These are phyloP conservation scores for Theileria sp. DNA, from an alignment of 169 alveolate genomes.

Conservation along the genomic window DNA sequence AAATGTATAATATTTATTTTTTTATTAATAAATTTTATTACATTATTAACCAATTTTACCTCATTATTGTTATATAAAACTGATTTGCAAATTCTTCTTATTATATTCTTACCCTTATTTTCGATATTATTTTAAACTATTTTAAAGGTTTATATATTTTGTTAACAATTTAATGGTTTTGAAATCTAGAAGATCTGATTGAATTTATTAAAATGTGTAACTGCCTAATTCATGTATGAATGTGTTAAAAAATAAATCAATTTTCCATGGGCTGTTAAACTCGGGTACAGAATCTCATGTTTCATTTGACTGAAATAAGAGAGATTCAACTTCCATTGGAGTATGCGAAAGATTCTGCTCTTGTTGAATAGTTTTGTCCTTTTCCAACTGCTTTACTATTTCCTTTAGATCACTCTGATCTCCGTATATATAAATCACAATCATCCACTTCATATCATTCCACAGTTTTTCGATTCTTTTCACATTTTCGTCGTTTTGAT, in stretches of 20 bases:
- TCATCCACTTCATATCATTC: constrained; percentile 61
- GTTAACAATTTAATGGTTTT: neutral
- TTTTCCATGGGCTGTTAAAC: neutral
- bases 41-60: neutral
- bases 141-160: neutral
- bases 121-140: neutral
- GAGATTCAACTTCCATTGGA: constrained; percentile 9
- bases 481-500: neutral
- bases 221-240: neutral
- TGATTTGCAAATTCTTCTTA: neutral
- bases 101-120: neutral
- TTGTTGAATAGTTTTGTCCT: neutral
- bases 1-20: no score
- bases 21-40: no score
- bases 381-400: constrained; percentile 40
- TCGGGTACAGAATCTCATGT: neutral
- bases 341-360: neutral
- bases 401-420: constrained; percentile 55
- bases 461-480: constrained; percentile 23
- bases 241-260: neutral
- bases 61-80: neutral
- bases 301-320: constrained; percentile 1
- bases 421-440: constrained; percentile 51
- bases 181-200: neutral
- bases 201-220: neutral